phyloP scores from a whole-genome alignment of 108 stramenopile species.

The Discostella pseudostelligera region DNA sequence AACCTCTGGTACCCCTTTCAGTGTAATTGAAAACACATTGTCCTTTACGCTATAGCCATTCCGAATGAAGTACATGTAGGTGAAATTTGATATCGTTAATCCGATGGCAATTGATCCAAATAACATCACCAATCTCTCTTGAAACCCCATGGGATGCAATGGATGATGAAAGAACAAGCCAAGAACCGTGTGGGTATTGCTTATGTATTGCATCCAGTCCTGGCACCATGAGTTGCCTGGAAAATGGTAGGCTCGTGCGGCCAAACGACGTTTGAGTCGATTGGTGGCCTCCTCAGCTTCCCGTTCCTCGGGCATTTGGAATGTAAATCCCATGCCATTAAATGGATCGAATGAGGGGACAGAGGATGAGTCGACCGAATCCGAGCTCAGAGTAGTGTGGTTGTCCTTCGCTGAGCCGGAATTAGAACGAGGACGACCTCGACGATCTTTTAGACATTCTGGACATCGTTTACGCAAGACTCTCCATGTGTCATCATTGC shows the following conservation, averaged over 20 bases:
- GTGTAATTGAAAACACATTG: slow-evolving; percentile 23
- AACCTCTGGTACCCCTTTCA: slow-evolving; percentile 26
- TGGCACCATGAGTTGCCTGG: slow-evolving; percentile 46
- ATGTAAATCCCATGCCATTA: background rate
- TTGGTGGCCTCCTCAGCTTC: slow-evolving; percentile 38
- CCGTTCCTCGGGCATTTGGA: slow-evolving; percentile 34
- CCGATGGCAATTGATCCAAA: slow-evolving; percentile 49
- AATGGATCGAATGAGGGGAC: background rate
- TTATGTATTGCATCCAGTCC: slow-evolving; percentile 49
- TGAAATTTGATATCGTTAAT: slow-evolving; percentile 47
- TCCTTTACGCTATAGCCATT: slow-evolving; percentile 25
- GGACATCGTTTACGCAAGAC: slow-evolving; percentile 1
- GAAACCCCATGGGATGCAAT: slow-evolving; percentile 40
- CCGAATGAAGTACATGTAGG: slow-evolving; percentile 41
- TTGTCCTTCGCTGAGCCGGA: background rate
- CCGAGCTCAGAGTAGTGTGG: background rate
- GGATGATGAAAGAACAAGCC: slow-evolving; percentile 54
- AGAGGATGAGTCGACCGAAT: background rate
- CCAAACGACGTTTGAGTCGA: slow-evolving; percentile 41
- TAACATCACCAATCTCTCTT: slow-evolving; percentile 41
- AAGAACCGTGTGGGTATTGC: slow-evolving; percentile 48
- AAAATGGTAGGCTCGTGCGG: slow-evolving; percentile 49
- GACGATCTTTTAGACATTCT: background rate
- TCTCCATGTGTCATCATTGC: background rate
- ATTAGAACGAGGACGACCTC: slow-evolving; percentile 1